These are phyloP conservation scores for Salvia sclarea DNA, from an alignment of 305 asterid genomes.

Conservation along the genomic window DNA sequence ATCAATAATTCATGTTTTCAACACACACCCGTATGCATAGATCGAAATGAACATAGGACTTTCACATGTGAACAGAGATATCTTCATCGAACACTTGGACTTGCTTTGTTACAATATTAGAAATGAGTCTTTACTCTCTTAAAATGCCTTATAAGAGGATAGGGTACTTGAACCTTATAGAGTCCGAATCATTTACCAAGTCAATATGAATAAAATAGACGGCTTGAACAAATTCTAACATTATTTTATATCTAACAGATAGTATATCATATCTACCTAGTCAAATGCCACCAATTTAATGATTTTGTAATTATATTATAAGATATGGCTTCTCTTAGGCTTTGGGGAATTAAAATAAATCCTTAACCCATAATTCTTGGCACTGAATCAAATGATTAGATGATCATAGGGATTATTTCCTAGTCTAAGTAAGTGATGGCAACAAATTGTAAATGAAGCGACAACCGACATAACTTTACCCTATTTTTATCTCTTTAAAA, in stretches of 20 bases:
- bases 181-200: too few relatives aligned
- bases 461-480: conserved; percentile 24
- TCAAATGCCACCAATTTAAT: neutral
- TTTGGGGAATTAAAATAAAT: neutral
- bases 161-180: too few relatives aligned
- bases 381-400: conserved; percentile 30
- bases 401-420: conserved; percentile 17
- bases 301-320: neutral
- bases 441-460: conserved; percentile 20
- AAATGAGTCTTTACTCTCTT: too few relatives aligned
- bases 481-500: conserved; percentile 23
- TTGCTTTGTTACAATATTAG: too few relatives aligned
- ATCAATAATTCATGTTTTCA: too few relatives aligned
- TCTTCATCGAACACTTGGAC: too few relatives aligned
- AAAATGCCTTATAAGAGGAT: too few relatives aligned
- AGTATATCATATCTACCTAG: neutral
- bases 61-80: too few relatives aligned
- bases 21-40: too few relatives aligned
- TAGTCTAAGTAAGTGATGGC: neutral
- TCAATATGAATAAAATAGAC: too few relatives aligned
- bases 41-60: too few relatives aligned
- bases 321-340: neutral
- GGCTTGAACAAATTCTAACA: too few relatives aligned
- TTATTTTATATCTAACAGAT: neutral
- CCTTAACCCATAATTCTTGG: neutral